Percentiles rank a stretch among this genome's conserved stretches.
These are phyloP conservation scores for Phlebopus sp. DNA, from an alignment of 1,284 basidiomycete genomes.

Conservation along the genomic window DNA sequence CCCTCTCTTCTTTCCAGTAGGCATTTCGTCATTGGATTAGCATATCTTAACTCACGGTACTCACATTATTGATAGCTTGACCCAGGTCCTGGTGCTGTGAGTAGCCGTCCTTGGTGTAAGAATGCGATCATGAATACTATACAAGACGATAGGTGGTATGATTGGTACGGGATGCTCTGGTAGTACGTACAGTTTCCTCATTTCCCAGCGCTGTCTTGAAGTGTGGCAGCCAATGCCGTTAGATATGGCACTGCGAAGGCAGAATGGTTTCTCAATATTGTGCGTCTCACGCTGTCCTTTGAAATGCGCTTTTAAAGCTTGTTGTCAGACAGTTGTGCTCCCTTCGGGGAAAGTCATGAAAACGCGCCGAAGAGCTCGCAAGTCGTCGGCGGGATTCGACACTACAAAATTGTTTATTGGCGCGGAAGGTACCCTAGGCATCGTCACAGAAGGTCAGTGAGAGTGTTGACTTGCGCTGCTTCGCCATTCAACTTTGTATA, in stretches of 20 bases:
- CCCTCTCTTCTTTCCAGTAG: slow-evolving; percentile 68
- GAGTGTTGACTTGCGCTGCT: not conserved
- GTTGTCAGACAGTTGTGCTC: slow-evolving; percentile 66
- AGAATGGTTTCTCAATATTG: slow-evolving; percentile 70
- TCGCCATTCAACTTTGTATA: slow-evolving; percentile 19
- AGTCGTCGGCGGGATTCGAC: slow-evolving; percentile 77
- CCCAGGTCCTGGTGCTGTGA: slow-evolving; percentile 51
- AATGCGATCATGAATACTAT: slow-evolving; percentile 9
- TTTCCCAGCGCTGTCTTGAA: not conserved
- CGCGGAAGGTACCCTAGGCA: slow-evolving; percentile 78
- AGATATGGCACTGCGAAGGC: slow-evolving; percentile 76
- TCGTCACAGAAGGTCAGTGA: slow-evolving; percentile 66
- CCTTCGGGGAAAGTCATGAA: slow-evolving; percentile 79
- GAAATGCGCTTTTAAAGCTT: not conserved
- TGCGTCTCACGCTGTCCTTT: slow-evolving; percentile 28
- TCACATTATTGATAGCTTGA: slow-evolving; percentile 38
- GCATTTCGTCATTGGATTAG: slow-evolving; percentile 10
- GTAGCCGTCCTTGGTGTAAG: slow-evolving; percentile 14
- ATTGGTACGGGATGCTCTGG: slow-evolving; percentile 56
- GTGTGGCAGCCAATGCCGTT: slow-evolving; percentile 68
- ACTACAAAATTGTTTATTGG: slow-evolving; percentile 81
- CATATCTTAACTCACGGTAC: not conserved
- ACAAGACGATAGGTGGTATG: slow-evolving; percentile 56
- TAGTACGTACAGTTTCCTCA: slow-evolving; percentile 36
- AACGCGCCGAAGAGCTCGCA: slow-evolving; percentile 68